A percentile compares a stretch with the other conserved stretches of the same genome.
Conservation (phyloP, 257 asterid species). For the Agastache rugosa region DNA sequence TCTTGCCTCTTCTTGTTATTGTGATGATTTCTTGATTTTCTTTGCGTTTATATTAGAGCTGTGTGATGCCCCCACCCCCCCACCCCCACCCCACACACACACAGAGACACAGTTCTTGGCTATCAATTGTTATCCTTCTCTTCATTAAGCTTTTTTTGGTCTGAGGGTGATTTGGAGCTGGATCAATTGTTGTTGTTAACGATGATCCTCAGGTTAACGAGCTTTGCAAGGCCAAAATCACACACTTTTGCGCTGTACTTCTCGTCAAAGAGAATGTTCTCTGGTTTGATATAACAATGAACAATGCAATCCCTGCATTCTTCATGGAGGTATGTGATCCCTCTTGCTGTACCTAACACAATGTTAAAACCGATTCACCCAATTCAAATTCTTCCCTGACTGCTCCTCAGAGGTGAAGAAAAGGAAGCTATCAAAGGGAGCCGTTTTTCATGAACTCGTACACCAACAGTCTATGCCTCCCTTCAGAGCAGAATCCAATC, state of each 20-base stretch:
- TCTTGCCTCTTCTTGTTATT: constrained; percentile 1
- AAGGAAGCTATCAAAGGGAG: constrained; percentile 75
- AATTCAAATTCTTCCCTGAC: constrained; percentile 60
- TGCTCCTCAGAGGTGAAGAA: constrained; percentile 55
- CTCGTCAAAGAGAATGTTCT: constrained; percentile 44
- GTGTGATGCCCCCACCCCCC: constrained; percentile 23
- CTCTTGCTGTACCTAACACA: constrained; percentile 83
- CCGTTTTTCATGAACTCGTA: constrained; percentile 79
- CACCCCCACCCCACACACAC: too few species aligned
- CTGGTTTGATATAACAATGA: constrained; percentile 91
- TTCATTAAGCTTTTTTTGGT: too few species aligned
- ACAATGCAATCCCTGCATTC: constrained; percentile 91
- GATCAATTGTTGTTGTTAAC: too few species aligned
- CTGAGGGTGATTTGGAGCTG: too few species aligned
- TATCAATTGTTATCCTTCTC: too few species aligned
- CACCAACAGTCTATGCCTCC: constrained; percentile 69
- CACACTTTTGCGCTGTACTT: constrained; percentile 75
- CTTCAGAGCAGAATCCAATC: constrained; percentile 87
- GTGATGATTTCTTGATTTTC: background rate
- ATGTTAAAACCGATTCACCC: constrained; percentile 69
- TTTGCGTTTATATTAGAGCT: constrained; percentile 2
- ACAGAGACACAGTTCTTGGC: too few species aligned
- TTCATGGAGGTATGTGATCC: constrained; percentile 85
- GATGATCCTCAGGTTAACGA: constrained; percentile 45
- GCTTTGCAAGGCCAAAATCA: constrained; percentile 85